Conservation (phyloP, 257 asterid species). For the Hygrophila difformis region DNA sequence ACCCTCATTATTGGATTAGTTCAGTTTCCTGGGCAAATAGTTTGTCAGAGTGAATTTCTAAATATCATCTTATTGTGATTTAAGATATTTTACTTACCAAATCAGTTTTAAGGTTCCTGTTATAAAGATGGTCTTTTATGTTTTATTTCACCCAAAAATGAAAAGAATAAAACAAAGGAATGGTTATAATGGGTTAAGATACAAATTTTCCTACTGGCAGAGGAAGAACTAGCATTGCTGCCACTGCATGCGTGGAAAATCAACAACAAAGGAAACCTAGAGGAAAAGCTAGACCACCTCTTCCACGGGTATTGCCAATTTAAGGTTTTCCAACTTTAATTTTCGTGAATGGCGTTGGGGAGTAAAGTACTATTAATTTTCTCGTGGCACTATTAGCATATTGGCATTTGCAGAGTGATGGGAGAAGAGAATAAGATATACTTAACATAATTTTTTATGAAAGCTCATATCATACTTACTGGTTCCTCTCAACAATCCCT, state of each 20-base stretch:
- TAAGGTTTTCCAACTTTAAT: neutral
- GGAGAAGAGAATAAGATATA: neutral
- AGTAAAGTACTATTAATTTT: too few species aligned
- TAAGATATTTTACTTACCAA: too few species aligned
- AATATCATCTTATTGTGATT: conserved; percentile 1
- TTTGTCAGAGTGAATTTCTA: conserved; percentile 5
- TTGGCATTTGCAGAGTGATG: neutral
- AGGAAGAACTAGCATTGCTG: conserved; percentile 93
- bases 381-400: neutral
- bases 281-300: conserved; percentile 75
- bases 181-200: conserved; percentile 6
- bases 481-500: conserved; percentile 6
- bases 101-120: conserved; percentile 3
- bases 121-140: too few species aligned
- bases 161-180: neutral
- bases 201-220: conserved; percentile 30
- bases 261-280: conserved; percentile 46
- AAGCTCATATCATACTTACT: conserved; percentile 1
- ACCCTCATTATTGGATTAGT: too few species aligned
- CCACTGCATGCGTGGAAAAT: conserved; percentile 34
- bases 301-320: conserved; percentile 54
- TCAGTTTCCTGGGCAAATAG: neutral
- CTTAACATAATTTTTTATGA: too few species aligned
- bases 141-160: too few species aligned
- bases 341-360: too few species aligned